Conservation (phyloP, 2,329 filamentous ascomycete species). For the Scytalidium sp. region DNA sequence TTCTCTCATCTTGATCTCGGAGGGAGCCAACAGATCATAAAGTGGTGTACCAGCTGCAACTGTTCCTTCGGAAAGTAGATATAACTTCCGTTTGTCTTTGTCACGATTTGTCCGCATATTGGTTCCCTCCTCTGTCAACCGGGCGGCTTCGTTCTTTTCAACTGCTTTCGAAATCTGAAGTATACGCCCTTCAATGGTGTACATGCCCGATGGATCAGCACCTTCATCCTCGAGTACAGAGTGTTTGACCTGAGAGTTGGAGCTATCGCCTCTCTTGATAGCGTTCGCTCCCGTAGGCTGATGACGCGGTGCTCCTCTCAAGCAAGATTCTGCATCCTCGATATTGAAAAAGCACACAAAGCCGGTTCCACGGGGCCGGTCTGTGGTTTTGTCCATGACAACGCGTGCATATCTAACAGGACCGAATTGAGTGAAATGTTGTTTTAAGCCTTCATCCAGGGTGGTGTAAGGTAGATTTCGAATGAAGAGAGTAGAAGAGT, state of each 20-base stretch:
- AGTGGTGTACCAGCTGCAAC: conserved; percentile 75
- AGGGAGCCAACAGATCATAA: conserved; percentile 70
- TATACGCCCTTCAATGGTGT: conserved; percentile 87
- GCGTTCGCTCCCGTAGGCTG: conserved; percentile 36
- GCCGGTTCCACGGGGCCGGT: conserved; percentile 84
- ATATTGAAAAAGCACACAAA: conserved; percentile 89
- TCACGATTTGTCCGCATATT: conserved; percentile 63
- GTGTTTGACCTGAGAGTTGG: conserved; percentile 55
- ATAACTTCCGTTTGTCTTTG: conserved; percentile 87
- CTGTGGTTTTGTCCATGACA: conserved; percentile 82
- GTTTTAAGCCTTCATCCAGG: conserved; percentile 76
- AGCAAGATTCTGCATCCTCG: conserved; percentile 72
- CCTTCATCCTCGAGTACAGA: conserved; percentile 88
- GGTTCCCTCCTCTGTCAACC: conserved; percentile 67
- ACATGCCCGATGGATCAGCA: conserved; percentile 76
- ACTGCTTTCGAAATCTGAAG: conserved; percentile 84
- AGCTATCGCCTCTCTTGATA: conserved; percentile 25
- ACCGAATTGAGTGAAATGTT: conserved; percentile 87
- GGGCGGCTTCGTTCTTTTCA: conserved; percentile 73
- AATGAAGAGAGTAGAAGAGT: conserved; percentile 80
- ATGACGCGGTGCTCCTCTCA: conserved; percentile 68
- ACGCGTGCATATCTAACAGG: conserved; percentile 86
- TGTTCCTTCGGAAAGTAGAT: conserved; percentile 81
- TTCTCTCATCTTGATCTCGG: conserved; percentile 85
- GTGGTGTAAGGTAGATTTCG: conserved; percentile 91